phyloP scores from a whole-genome alignment of 2,329 filamentous ascomycete genomes.

The Plectosphaerella plurivora region DNA sequence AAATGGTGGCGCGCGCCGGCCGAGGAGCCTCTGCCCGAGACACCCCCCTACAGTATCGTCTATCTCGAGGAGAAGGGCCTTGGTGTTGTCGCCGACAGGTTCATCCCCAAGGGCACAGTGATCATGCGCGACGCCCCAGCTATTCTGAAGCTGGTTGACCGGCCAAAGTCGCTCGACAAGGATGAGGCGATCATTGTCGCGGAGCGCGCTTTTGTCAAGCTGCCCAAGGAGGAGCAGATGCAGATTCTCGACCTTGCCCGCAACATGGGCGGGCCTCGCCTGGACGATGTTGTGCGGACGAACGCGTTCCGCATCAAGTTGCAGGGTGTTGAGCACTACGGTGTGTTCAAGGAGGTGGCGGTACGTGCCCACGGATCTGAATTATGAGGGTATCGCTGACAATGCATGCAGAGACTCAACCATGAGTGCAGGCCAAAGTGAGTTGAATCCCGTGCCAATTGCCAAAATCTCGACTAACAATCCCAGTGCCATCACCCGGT shows the following conservation, averaged over 20 bases:
- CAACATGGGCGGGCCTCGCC: conserved; percentile 21
- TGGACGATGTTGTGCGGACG: conserved; percentile 27
- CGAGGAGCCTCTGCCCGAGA: background rate
- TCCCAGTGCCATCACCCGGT: conserved; percentile 24
- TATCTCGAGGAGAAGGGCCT: conserved; percentile 22
- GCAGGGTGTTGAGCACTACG: conserved; percentile 17
- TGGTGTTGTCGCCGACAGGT: conserved; percentile 24
- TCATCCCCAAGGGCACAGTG: conserved; percentile 23
- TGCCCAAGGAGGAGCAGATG: conserved; percentile 15
- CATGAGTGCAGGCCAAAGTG: conserved; percentile 31
- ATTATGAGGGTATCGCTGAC: background rate
- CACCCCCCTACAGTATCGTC: conserved; percentile 17
- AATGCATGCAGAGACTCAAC: conserved; percentile 24
- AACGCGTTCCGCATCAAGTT: conserved; percentile 25
- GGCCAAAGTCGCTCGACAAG: conserved; percentile 12
- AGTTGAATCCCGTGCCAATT: background rate
- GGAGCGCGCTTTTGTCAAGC: conserved; percentile 19
- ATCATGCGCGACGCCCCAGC: conserved; percentile 23
- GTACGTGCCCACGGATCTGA: conserved; percentile 13
- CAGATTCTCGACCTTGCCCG: conserved; percentile 20
- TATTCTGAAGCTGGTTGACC: conserved; percentile 19
- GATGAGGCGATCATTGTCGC: conserved; percentile 18
- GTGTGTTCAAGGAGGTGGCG: conserved; percentile 26
- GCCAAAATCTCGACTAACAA: background rate
- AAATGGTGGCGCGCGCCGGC: background rate